phyloP scores from a whole-genome alignment of 1,284 basidiomycete species.

The Leccinum laetum region DNA sequence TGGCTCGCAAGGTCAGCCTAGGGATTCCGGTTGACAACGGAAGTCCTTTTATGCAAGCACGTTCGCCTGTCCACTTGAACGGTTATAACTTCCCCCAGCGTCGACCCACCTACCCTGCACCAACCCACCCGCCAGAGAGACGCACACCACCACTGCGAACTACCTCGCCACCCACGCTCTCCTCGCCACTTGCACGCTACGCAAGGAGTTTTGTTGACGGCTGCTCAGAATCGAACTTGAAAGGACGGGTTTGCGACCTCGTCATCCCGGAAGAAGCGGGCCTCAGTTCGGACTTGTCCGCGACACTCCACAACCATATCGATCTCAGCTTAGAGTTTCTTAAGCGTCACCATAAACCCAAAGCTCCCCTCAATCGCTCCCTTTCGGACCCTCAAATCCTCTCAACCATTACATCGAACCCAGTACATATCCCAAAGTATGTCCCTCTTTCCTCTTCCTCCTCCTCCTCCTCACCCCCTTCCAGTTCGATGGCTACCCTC shows the following conservation, averaged over 20 bases:
- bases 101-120: slow-evolving; percentile 10
- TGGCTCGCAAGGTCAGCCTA: slow-evolving; percentile 8
- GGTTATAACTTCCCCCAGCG: slow-evolving; percentile 16
- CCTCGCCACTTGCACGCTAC: slow-evolving; percentile 27
- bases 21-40: slow-evolving; percentile 10
- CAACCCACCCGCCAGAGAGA: slow-evolving; percentile 9
- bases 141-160: neutral
- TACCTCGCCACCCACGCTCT: slow-evolving; percentile 7
- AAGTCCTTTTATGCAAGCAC: slow-evolving; percentile 31
- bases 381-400: slow-evolving; percentile 58
- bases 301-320: slow-evolving; percentile 30
- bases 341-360: slow-evolving; percentile 61
- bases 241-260: slow-evolving; percentile 29
- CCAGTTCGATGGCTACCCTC: slow-evolving; percentile 53
- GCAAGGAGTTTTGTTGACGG: neutral
- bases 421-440: slow-evolving; percentile 55
- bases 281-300: slow-evolving; percentile 34
- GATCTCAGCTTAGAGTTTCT: slow-evolving; percentile 37
- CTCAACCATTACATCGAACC: slow-evolving; percentile 62
- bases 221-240: slow-evolving; percentile 5
- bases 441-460: slow-evolving; percentile 18
- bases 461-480: slow-evolving; percentile 8
- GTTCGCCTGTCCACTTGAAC: slow-evolving; percentile 27
- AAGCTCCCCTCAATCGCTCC: slow-evolving; percentile 42
- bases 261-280: slow-evolving; percentile 31